A percentile compares a stretch with the other conserved stretches of the same genome.
Conservation (phyloP, 2,329 filamentous ascomycete genomes). For the Biscogniauxia sp. region DNA sequence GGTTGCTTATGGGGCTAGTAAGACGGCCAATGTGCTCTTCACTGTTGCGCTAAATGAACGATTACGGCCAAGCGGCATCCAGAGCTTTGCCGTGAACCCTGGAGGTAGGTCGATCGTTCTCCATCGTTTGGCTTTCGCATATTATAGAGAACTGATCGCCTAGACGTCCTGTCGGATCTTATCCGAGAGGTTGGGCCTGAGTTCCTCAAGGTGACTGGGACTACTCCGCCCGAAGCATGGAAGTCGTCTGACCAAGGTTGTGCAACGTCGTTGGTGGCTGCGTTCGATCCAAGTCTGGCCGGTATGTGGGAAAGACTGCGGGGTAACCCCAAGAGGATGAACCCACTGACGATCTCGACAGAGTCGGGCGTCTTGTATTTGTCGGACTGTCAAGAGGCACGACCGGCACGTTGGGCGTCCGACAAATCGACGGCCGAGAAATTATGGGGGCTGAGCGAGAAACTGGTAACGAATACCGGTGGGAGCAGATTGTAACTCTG, state of each 20-base stretch:
- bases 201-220: conserved; percentile 8
- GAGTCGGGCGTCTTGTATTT: conserved; percentile 8
- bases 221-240: conserved; percentile 6
- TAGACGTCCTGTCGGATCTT: conserved; percentile 14
- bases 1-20: conserved; percentile 17
- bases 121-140: conserved; percentile 7
- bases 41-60: conserved; percentile 15
- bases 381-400: conserved; percentile 11
- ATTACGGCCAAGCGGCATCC: conserved; percentile 12
- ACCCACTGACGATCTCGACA: conserved; percentile 18
- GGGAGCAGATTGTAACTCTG: conserved; percentile 8
- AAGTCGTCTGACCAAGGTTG: conserved; percentile 23
- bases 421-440: conserved; percentile 11
- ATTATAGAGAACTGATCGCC: conserved; percentile 17
- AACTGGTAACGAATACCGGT: conserved; percentile 9
- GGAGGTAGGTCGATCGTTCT: conserved; percentile 16
- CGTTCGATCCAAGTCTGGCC: conserved; percentile 17
- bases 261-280: conserved; percentile 19
- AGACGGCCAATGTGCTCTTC: conserved; percentile 13
- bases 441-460: conserved; percentile 13
- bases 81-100: conserved; percentile 21
- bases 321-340: conserved; percentile 18
- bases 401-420: conserved; percentile 8
- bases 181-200: conserved; percentile 7
- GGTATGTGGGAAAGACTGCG: conserved; percentile 18